Conservation (phyloP, 306 rosid genomes). For the Betula pendula region DNA sequence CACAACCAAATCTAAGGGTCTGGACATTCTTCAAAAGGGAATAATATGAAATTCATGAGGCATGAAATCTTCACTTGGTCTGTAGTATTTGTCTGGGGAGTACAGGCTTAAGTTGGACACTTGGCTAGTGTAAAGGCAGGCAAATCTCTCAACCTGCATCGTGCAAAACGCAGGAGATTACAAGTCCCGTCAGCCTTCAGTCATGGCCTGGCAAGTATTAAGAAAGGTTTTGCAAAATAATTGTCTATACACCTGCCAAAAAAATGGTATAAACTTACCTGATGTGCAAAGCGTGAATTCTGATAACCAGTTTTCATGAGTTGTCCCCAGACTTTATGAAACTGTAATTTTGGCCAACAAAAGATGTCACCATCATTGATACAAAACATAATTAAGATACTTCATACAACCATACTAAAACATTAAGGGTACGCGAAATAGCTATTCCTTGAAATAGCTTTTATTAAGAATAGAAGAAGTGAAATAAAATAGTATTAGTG, state of each 20-base stretch:
- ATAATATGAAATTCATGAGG: slow-evolving; percentile 84
- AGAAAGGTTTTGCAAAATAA: background rate
- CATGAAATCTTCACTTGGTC: slow-evolving; percentile 97
- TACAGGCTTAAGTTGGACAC: slow-evolving; percentile 86
- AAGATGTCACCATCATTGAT: slow-evolving; percentile 15
- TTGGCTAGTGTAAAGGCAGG: slow-evolving; percentile 90
- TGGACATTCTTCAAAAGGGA: slow-evolving; percentile 40
- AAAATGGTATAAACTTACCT: slow-evolving; percentile 47
- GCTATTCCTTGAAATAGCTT: no score
- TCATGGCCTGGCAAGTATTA: background rate
- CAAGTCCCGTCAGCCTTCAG: background rate
- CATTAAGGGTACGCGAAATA: no score
- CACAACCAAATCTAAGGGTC: background rate
- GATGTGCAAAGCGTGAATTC: slow-evolving; percentile 99
- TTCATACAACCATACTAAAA: background rate
- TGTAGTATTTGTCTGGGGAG: slow-evolving; percentile 91
- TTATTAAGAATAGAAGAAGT: no score
- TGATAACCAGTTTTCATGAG: slow-evolving; percentile 98
- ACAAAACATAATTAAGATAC: slow-evolving; percentile 1
- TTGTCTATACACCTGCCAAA: background rate
- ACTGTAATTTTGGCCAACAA: slow-evolving; percentile 44
- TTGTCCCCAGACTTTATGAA: slow-evolving; percentile 94
- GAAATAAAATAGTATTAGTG: no score
- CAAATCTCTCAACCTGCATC: slow-evolving; percentile 94
- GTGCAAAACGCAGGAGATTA: background rate